These are phyloP conservation scores for Aspergillus ellipticus DNA, from an alignment of 495 filamentous ascomycete species.

Conservation along the genomic window DNA sequence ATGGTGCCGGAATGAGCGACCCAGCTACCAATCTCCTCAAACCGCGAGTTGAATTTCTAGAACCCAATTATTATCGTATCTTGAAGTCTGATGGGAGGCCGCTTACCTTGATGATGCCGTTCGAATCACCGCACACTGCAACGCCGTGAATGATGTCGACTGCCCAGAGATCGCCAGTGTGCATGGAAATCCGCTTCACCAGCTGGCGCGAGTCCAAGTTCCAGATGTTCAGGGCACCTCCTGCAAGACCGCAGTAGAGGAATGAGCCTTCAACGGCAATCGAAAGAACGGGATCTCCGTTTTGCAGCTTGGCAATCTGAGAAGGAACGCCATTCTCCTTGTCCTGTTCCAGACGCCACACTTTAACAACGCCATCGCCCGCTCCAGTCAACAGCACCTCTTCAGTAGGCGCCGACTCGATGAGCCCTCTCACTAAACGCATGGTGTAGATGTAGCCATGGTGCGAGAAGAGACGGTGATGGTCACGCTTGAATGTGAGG, in stretches of 20 bases:
- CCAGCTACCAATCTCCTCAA: slow-evolving; percentile 79
- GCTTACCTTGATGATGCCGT: slow-evolving; percentile 73
- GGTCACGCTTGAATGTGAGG: slow-evolving; percentile 76
- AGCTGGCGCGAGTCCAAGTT: slow-evolving; percentile 93
- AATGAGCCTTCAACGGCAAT: slow-evolving; percentile 82
- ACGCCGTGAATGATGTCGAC: slow-evolving; percentile 78
- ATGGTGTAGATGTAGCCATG: slow-evolving; percentile 96
- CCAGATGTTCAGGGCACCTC: slow-evolving; percentile 96
- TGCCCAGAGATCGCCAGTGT: slow-evolving; percentile 80
- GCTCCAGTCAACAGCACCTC: slow-evolving; percentile 87
- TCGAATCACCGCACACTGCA: slow-evolving; percentile 78
- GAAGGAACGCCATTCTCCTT: slow-evolving; percentile 42
- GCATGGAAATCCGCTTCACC: slow-evolving; percentile 73
- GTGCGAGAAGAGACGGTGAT: slow-evolving; percentile 86
- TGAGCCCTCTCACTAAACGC: slow-evolving; percentile 67
- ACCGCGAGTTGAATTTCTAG: slow-evolving; percentile 81
- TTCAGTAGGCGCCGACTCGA: slow-evolving; percentile 60
- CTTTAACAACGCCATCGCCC: slow-evolving; percentile 87
- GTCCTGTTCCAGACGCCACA: slow-evolving; percentile 68
- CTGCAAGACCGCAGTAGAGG: slow-evolving; percentile 80
- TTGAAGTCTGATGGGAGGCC: background rate
- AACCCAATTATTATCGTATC: slow-evolving; percentile 3
- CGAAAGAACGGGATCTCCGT: slow-evolving; percentile 79
- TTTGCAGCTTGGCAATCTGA: slow-evolving; percentile 66
- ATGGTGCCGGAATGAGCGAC: slow-evolving; percentile 82